A percentile compares a stretch with the other conserved stretches of the same genome.
Evolutionary conservation across 495 filamentous ascomycete genomes (phyloP).

Genomic region (Collariella sp.): DNA sequence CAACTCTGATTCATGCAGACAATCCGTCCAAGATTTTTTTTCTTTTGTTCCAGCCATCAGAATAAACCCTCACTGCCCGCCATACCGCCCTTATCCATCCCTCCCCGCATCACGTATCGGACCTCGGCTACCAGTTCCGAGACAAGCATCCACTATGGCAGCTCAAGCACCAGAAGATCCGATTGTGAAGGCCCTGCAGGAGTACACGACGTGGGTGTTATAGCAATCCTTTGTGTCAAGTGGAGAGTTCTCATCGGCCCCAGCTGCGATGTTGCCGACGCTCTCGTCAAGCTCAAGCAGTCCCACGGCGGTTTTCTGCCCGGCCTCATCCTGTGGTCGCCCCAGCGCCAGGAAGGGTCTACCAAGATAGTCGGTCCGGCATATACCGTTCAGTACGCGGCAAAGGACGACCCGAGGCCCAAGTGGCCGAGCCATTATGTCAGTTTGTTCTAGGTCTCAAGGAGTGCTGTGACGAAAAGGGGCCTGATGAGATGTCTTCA

Average conservation of each 20-base stretch:
- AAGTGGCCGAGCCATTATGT: slow-evolving; percentile 45
- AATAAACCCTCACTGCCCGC: too few relatives aligned
- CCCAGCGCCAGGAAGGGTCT: slow-evolving; percentile 39
- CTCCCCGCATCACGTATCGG: background rate
- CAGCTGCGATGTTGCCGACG: slow-evolving; percentile 42
- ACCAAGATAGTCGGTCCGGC: slow-evolving; percentile 51
- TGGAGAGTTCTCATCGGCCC: background rate
- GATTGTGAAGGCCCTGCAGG: slow-evolving; percentile 31
- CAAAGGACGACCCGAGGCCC: slow-evolving; percentile 36
- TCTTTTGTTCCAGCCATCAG: too few relatives aligned
- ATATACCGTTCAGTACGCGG: slow-evolving; percentile 49
- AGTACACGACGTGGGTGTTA: slow-evolving; percentile 35
- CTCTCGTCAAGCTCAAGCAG: slow-evolving; percentile 41
- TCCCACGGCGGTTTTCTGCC: slow-evolving; percentile 50
- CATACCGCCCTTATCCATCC: too few relatives aligned
- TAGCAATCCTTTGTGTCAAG: background rate
- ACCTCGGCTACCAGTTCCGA: slow-evolving; percentile 10
- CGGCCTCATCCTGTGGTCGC: slow-evolving; percentile 51
- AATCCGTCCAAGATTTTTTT: too few relatives aligned
- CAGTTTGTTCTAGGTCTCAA: slow-evolving; percentile 14
- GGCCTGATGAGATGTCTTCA: slow-evolving; percentile 12
- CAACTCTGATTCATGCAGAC: too few relatives aligned
- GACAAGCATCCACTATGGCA: slow-evolving; percentile 12
- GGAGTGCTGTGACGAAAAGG: background rate
- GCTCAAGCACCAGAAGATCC: slow-evolving; percentile 22